Percentiles rank a stretch among this genome's conserved stretches.
Evolutionary conservation across 2,329 filamentous ascomycete genomes (phyloP).

Genomic region (Colletotrichum sp.): DNA sequence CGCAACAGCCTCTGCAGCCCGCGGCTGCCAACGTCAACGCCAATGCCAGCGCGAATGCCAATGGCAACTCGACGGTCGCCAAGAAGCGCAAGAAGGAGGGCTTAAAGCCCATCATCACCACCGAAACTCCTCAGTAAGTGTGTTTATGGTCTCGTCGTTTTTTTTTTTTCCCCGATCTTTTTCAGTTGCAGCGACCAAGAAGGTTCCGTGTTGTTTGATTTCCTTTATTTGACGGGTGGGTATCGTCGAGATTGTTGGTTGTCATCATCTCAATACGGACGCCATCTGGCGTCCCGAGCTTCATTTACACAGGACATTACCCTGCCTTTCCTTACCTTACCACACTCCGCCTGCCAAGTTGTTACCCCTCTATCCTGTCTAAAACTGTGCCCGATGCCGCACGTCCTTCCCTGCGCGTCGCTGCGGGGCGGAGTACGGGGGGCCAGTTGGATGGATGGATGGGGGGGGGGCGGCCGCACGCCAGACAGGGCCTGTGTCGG

Average conservation of each 20-base stretch:
- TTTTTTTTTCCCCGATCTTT: background rate
- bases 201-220: background rate
- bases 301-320: constrained; percentile 6
- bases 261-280: background rate
- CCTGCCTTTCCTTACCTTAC: background rate
- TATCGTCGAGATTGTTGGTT: background rate
- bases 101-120: constrained; percentile 79
- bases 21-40: background rate
- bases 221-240: background rate
- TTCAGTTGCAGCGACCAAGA: background rate
- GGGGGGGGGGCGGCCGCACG: too few relatives aligned
- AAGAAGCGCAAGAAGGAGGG: constrained; percentile 81
- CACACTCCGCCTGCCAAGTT: background rate
- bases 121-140: constrained; percentile 55
- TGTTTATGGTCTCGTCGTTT: constrained; percentile 14
- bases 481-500: too few relatives aligned
- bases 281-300: background rate
- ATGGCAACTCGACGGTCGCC: constrained; percentile 23
- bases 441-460: background rate
- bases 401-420: constrained; percentile 5
- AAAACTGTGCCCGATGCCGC: constrained; percentile 10
- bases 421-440: constrained; percentile 15
- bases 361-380: constrained; percentile 18
- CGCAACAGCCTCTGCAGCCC: constrained; percentile 17
- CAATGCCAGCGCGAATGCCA: background rate